Evolutionary conservation across 1,284 basidiomycete genomes (phyloP), one percentile per base, ranked within the genome.

Genomic region (Naganishia sp.): DNA sequence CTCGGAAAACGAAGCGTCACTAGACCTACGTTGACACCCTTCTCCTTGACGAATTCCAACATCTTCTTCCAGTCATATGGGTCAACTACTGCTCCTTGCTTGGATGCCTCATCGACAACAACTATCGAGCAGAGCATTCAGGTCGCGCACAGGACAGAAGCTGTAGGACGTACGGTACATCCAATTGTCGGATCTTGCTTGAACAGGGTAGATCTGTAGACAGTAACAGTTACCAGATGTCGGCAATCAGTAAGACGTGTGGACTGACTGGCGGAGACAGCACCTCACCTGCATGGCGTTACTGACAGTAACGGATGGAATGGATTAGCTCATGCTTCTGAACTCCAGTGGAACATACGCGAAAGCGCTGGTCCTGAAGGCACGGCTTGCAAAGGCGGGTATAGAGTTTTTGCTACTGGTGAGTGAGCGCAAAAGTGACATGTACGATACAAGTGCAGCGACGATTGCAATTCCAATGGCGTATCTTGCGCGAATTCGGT

Each of bases 161-260:
- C 18, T 45, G n/a, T n/a, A 9, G 18, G 48, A 9, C 13, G 49
- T 42, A 66, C 65, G 84, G 78, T 94, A 95, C 61, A 90, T 90
- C 79, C 94, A 94, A 78, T 95, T 94, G 77, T 94, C 90, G 33
- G 86, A 82, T 68, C 88, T 85, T 55, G 92, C 89, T 48, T 87
- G 88, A 6, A 92, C 85, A 1, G 90, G 86, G 21, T 90, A 78
- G 75, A 92, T 83, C 74, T 86, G 85, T 23, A 1, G 15, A 6
- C 13, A 21, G 42, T 28, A 18, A 18, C 18, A 21, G 15, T 6
- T 25, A n/a, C 5, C 46, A 28, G 31, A n/a, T 44, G 21, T 56
- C 16, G n/a, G 7, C 33, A 18, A 2, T 46, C 6, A 25, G 31
- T 42, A 1, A 5, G 23, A 25, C 28, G 33, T 36, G 56, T 13